Conservation (phyloP, 495 filamentous ascomycete species). For the Pyronema domesticum region DNA sequence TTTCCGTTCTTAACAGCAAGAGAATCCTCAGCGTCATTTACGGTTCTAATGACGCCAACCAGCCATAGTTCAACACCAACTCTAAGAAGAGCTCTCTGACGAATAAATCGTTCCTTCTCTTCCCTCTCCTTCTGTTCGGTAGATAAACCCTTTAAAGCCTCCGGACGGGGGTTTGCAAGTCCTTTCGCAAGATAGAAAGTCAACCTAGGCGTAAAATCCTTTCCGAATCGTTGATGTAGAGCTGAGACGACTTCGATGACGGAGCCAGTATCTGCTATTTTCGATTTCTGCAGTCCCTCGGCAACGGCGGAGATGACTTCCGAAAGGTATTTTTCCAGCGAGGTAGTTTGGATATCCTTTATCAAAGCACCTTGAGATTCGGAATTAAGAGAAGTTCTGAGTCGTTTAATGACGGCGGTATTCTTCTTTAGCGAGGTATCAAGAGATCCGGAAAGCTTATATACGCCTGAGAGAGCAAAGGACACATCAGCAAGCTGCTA, state of each 20-base stretch:
- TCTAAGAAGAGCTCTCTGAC: constrained; percentile 71
- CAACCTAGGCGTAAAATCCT: constrained; percentile 76
- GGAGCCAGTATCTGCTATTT: constrained; percentile 76
- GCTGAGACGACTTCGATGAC: constrained; percentile 87
- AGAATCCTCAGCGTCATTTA: constrained; percentile 74
- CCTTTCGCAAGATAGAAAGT: constrained; percentile 88
- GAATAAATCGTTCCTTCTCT: constrained; percentile 77
- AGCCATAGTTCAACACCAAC: constrained; percentile 96
- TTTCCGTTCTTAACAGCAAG: constrained; percentile 41
- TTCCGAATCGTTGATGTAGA: constrained; percentile 84
- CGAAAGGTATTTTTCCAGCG: constrained; percentile 90
- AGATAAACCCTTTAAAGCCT: constrained; percentile 56
- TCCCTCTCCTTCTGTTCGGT: constrained; percentile 80
- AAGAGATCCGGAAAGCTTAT: constrained; percentile 59
- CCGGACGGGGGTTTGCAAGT: constrained; percentile 79
- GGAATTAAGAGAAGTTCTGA: constrained; percentile 73
- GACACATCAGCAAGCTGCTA: constrained; percentile 6
- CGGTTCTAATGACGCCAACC: constrained; percentile 63
- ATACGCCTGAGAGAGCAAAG: constrained; percentile 44
- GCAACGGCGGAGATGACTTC: constrained; percentile 97
- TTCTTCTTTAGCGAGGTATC: constrained; percentile 98
- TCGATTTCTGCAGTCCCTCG: constrained; percentile 82
- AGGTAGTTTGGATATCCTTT: constrained; percentile 79
- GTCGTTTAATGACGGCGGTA: constrained; percentile 92
- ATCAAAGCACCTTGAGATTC: constrained; percentile 65